These are phyloP conservation scores for Boletus patriciae DNA, from an alignment of 768 basidiomycete species.

Conservation along the genomic window DNA sequence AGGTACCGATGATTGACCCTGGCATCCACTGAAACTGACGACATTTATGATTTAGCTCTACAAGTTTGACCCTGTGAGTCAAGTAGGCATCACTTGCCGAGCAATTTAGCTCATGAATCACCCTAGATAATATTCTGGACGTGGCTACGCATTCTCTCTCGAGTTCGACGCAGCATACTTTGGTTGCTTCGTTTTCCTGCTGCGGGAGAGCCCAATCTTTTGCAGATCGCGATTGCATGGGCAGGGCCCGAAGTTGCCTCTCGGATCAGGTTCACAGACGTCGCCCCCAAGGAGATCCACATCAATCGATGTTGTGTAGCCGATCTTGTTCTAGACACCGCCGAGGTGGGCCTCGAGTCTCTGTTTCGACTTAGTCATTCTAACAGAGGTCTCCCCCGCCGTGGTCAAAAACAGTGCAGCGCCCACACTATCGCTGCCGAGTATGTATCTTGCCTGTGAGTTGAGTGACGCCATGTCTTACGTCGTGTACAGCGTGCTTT, in stretches of 20 bases:
- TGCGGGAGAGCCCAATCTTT: slow-evolving; percentile 46
- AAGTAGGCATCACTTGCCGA: not conserved
- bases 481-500: slow-evolving; percentile 40
- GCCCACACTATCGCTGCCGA: slow-evolving; percentile 54
- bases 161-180: slow-evolving; percentile 47
- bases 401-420: slow-evolving; percentile 40
- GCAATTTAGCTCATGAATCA: slow-evolving; percentile 4
- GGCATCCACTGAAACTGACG: slow-evolving; percentile 7
- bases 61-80: slow-evolving; percentile 44
- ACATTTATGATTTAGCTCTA: slow-evolving; percentile 36
- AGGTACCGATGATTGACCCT: slow-evolving; percentile 33
- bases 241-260: slow-evolving; percentile 46
- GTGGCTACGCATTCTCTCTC: slow-evolving; percentile 48
- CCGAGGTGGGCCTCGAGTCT: slow-evolving; percentile 38
- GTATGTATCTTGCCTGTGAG: slow-evolving; percentile 28
- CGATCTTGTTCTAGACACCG: slow-evolving; percentile 53
- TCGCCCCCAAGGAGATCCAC: slow-evolving; percentile 46
- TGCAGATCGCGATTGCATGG: slow-evolving; percentile 44
- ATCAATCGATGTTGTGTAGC: slow-evolving; percentile 47
- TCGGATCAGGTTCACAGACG: slow-evolving; percentile 49
- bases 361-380: not conserved
- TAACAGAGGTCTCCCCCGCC: not conserved
- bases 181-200: slow-evolving; percentile 54
- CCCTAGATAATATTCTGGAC: slow-evolving; percentile 42
- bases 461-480: slow-evolving; percentile 1